Conservation (phyloP, 345 rosid species). For the Eucalyptus cloeziana region DNA sequence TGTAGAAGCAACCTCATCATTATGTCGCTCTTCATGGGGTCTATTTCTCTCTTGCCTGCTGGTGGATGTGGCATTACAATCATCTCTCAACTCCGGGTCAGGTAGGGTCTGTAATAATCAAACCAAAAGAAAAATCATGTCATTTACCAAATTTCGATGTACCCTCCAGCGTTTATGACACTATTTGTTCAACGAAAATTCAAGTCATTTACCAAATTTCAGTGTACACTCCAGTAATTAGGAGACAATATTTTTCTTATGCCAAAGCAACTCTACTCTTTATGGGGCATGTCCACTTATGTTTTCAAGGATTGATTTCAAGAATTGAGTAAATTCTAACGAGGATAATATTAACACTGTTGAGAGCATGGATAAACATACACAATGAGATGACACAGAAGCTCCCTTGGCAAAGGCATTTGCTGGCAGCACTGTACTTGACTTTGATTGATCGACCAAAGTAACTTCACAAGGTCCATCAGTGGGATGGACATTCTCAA, state of each 20-base stretch:
- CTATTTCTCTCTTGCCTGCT: slow-evolving; percentile 12
- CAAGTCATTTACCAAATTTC: neutral
- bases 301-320: neutral
- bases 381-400: neutral
- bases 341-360: neutral
- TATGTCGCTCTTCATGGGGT: slow-evolving; percentile 2
- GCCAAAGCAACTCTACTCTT: neutral
- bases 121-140: neutral
- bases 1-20: neutral
- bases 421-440: neutral
- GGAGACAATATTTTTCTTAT: neutral
- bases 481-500: neutral
- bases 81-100: neutral
- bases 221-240: neutral
- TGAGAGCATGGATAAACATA: neutral
- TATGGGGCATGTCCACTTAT: neutral
- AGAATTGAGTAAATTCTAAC: neutral
- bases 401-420: neutral
- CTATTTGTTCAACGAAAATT: neutral
- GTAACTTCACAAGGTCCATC: neutral
- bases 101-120: neutral
- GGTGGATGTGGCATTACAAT: slow-evolving; percentile 7
- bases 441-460: neutral
- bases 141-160: neutral
- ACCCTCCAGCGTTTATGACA: neutral